These are phyloP conservation scores for Ceratobasidium sp. DNA, from an alignment of 1,284 basidiomycete genomes.

Conservation along the genomic window DNA sequence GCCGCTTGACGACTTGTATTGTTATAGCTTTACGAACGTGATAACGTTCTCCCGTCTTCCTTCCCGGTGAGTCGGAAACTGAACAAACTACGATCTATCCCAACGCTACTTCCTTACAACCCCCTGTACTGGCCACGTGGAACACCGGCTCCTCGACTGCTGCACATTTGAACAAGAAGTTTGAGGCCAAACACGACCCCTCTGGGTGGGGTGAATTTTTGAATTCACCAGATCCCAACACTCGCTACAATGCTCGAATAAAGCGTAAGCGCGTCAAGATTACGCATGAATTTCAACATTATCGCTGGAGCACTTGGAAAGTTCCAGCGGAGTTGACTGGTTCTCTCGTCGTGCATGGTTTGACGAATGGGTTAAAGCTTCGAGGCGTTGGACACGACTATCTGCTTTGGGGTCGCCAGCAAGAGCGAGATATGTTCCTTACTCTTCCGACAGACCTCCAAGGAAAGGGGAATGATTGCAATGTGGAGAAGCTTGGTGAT, in stretches of 20 bases:
- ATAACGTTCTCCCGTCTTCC: neutral
- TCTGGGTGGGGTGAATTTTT: too few species aligned
- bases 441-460: neutral
- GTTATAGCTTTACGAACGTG: neutral
- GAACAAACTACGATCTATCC: neutral
- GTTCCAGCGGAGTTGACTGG: neutral
- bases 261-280: neutral
- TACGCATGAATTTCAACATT: neutral
- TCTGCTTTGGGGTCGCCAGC: neutral
- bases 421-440: neutral
- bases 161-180: neutral
- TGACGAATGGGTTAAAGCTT: neutral
- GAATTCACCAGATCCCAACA: neutral
- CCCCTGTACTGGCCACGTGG: neutral
- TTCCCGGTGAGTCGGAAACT: neutral
- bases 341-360: neutral
- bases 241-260: conserved; percentile 7
- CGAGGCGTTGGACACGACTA: neutral
- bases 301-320: neutral
- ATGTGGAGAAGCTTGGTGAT: neutral
- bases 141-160: neutral
- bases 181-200: too few species aligned
- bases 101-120: neutral
- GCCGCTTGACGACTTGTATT: conserved; percentile 2
- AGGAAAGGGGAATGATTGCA: neutral